Conservation (phyloP, 2,329 filamentous ascomycete species). For the Biscogniauxia marginata region DNA sequence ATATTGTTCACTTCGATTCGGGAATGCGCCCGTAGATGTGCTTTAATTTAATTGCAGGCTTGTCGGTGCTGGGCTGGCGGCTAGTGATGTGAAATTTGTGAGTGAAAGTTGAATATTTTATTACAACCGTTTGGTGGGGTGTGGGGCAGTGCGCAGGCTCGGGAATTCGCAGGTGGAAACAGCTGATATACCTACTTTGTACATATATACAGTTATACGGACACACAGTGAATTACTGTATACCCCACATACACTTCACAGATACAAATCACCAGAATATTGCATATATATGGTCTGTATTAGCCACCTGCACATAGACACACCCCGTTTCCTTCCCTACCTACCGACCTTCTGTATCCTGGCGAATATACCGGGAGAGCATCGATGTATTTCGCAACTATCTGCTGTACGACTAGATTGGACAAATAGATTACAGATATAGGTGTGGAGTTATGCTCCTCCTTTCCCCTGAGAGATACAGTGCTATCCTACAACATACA, state of each 20-base stretch:
- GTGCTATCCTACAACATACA: too few relatives aligned
- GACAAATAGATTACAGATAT: background rate
- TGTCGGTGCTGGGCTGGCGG: constrained; percentile 6
- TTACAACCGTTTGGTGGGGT: constrained; percentile 29
- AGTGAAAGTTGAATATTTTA: constrained; percentile 27
- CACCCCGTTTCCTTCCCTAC: background rate
- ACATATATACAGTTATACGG: too few relatives aligned
- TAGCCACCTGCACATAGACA: background rate
- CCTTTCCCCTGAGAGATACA: too few relatives aligned
- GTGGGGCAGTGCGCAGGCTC: constrained; percentile 20
- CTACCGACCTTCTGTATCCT: too few relatives aligned
- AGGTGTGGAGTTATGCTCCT: background rate
- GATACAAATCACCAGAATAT: background rate
- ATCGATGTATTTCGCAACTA: background rate
- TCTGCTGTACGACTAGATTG: background rate
- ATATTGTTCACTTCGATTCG: background rate
- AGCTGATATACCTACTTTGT: background rate
- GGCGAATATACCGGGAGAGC: background rate
- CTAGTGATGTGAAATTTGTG: constrained; percentile 26
- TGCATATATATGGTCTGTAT: background rate
- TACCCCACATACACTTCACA: too few relatives aligned
- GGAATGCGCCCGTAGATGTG: constrained; percentile 2
- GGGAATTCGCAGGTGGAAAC: background rate
- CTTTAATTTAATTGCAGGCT: constrained; percentile 5
- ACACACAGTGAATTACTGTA: background rate